Base-by-base conservation (phyloP, 805 yeast species). In the Yarrowia deformans region DNA sequence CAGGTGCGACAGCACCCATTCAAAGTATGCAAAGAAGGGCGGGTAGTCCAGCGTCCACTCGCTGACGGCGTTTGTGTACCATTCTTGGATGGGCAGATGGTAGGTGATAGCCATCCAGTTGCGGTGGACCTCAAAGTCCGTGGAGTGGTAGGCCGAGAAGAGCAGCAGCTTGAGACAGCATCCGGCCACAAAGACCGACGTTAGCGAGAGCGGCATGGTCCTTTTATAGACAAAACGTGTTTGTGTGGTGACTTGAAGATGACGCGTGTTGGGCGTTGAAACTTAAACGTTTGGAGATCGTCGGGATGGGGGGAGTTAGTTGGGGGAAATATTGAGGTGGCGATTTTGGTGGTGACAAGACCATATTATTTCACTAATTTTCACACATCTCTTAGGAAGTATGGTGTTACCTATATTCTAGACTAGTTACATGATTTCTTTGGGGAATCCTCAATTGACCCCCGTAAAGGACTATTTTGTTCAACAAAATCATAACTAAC, bases 41-140 rank as follows among this genome's bases (percentile, higher is more conserved):
- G 99, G 99, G 79, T 94, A 95, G 78, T 95, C 99, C 49, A 95
- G 80, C 0, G 98, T 95, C 98, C 98, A 95, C 76, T 90, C 93
- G 55, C 87, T 85, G 16, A 86, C 84, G 0, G 91, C 87, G 58
- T 95, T 97, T 50, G 83, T 77, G 76, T 95, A 95, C 99, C 99
- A 95, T 68, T 89, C 77, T 16, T 79, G 79, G 18, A 93, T 61
- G 0, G 98, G 98, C 19, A 93, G 79, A 6, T 83, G 83, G 73
- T 87, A 80, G 0, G 98, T 94, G 63, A 95, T 89, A 0, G 99
- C 97, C 23, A 95, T 83, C 99, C 99, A 95, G 76, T 95, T 95
- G 70, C 99, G 82, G 78, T 95, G 99, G 32, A 95, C 99, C 77
- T 95, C 99, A 74, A 95, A 94, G 78, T 95, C 99, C 0, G 98